These are phyloP conservation scores for Globisporangium irregulare DNA, from an alignment of 352 stramenopile genomes.

Conservation along the genomic window DNA sequence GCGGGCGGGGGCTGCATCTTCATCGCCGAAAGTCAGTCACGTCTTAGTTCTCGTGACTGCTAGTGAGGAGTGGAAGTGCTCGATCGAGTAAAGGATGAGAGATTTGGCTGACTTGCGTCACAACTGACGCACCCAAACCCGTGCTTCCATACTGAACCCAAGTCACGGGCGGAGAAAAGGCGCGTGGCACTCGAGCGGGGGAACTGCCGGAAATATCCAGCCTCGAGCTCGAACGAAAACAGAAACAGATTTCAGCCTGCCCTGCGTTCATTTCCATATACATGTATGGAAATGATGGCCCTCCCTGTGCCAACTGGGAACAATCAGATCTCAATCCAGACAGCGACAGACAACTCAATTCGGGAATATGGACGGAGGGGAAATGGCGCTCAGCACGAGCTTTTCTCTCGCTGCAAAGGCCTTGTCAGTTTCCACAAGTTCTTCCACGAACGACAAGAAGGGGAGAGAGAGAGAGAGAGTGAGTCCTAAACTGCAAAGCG, in stretches of 20 bases:
- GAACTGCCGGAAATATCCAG: conserved; percentile 2
- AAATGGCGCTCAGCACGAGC: no score
- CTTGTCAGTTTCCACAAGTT: no score
- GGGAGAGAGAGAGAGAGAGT: no score
- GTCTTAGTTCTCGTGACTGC: neutral
- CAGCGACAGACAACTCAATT: no score
- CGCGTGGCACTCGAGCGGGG: conserved; percentile 1
- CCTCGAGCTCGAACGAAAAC: neutral
- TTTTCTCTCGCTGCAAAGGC: no score
- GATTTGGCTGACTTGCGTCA: conserved; percentile 1
- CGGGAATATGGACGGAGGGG: no score
- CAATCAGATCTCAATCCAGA: no score
- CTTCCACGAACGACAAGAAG: no score
- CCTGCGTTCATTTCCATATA: no score
- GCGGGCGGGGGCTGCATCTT: conserved; percentile 7
- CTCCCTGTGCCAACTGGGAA: no score
- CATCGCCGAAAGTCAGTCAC: neutral
- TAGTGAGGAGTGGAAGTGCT: neutral
- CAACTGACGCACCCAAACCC: neutral
- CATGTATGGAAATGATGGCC: no score
- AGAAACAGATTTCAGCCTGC: neutral
- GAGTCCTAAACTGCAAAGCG: no score
- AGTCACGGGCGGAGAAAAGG: conserved; percentile 5
- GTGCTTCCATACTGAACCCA: conserved; percentile 6
- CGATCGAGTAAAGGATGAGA: neutral